Evolutionary conservation across 2,329 filamentous ascomycete species (phyloP).

Genomic region (Talaromyces atroroseus): DNA sequence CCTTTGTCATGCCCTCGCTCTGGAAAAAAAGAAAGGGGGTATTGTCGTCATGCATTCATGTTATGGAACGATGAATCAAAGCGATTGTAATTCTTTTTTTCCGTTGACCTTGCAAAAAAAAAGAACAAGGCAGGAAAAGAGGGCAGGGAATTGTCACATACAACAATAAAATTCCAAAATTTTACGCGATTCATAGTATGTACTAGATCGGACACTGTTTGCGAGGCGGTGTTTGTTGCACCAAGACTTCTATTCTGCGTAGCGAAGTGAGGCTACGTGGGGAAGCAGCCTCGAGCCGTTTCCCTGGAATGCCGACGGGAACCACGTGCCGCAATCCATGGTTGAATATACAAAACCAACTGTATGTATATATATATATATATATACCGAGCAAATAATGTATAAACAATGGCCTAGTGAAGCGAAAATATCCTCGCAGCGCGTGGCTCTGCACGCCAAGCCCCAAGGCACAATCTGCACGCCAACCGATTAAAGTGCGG

Average conservation of each 20-base stretch:
- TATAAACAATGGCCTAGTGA: not conserved
- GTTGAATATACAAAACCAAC: no score
- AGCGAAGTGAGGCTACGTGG: not conserved
- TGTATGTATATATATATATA: not conserved
- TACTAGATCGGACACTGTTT: not conserved
- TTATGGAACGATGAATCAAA: conserved; percentile 11
- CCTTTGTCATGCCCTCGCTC: conserved; percentile 2
- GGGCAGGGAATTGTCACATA: conserved; percentile 12
- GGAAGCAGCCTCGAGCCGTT: not conserved
- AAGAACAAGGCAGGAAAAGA: conserved; percentile 8
- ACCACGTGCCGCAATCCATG: conserved; percentile 9
- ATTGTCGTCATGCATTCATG: conserved; percentile 12
- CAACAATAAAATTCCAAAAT: conserved; percentile 10
- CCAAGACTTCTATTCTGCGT: no score
- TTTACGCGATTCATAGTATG: not conserved
- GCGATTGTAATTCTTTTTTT: conserved; percentile 3
- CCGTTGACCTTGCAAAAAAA: conserved; percentile 8
- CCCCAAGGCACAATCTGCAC: not conserved
- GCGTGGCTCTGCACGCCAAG: not conserved
- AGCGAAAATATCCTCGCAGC: no score
- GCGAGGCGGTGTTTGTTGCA: not conserved
- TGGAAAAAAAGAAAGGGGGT: conserved; percentile 1
- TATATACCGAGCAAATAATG: not conserved
- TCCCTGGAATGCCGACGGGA: conserved; percentile 10
- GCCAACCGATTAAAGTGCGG: not conserved